Conservation (phyloP, 1,284 basidiomycete species). For the Trichosporon coremiiforme region DNA sequence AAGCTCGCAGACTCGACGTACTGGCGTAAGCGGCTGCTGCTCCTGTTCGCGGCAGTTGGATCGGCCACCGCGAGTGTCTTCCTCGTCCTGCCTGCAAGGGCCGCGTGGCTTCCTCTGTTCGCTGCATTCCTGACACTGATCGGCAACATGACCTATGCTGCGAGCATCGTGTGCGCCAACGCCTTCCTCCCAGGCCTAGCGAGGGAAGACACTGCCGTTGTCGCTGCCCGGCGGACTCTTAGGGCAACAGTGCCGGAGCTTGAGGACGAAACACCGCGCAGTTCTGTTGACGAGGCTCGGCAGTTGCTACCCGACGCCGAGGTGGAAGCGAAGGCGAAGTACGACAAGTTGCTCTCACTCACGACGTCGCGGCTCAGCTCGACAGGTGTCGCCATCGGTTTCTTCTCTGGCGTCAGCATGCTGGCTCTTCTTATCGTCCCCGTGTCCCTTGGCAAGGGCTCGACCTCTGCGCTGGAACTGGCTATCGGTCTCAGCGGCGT, state of each 20-base stretch:
- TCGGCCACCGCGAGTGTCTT: conserved; percentile 69
- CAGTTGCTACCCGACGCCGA: conserved; percentile 29
- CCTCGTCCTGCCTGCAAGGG: conserved; percentile 68
- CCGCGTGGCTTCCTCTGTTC: conserved; percentile 65
- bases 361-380: conserved; percentile 78
- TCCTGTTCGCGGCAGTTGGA: conserved; percentile 72
- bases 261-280: conserved; percentile 4
- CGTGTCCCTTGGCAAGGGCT: conserved; percentile 67
- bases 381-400: conserved; percentile 78
- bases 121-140: conserved; percentile 70
- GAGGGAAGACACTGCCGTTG: conserved; percentile 63
- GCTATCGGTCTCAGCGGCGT: conserved; percentile 77
- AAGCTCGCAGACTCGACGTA: conserved; percentile 80
- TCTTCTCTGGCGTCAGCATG: conserved; percentile 67
- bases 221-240: conserved; percentile 48
- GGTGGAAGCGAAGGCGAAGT: conserved; percentile 42
- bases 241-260: conserved; percentile 21
- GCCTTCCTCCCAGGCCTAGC: conserved; percentile 80
- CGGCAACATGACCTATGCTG: conserved; percentile 80
- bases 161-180: conserved; percentile 82
- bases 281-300: conserved; percentile 32
- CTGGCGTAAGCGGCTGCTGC: conserved; percentile 73
- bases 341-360: conserved; percentile 64
- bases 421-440: conserved; percentile 75
- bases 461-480: conserved; percentile 71